phyloP scores from a whole-genome alignment of 345 rosid genomes.

The Gossypium herbaceum region DNA sequence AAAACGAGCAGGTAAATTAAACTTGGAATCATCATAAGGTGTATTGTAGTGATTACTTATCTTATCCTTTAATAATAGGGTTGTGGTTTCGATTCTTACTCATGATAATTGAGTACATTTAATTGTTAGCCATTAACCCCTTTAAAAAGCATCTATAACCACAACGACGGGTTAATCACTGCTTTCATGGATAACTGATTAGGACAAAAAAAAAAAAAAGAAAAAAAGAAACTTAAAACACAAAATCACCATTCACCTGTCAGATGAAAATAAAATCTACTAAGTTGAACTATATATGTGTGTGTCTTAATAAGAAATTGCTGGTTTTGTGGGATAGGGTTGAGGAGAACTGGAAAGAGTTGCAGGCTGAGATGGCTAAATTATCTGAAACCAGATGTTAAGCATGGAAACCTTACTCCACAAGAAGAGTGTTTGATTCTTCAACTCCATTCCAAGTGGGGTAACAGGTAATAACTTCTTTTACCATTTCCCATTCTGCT shows the following conservation, averaged over 20 bases:
- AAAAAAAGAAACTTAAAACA: no score
- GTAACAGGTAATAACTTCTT: constrained; percentile 36
- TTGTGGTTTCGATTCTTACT: no score
- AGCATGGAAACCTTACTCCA: constrained; percentile 56
- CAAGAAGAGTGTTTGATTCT: constrained; percentile 60
- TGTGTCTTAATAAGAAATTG: neutral
- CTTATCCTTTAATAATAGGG: no score
- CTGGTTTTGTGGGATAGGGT: constrained; percentile 26
- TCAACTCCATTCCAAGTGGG: constrained; percentile 61
- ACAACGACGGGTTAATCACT: no score
- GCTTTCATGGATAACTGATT: no score
- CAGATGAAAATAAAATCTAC: neutral
- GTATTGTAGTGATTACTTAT: no score
- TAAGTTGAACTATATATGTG: neutral
- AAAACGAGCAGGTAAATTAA: constrained; percentile 50
- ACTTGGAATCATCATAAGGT: no score
- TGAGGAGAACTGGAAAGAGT: constrained; percentile 69
- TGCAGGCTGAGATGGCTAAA: constrained; percentile 77
- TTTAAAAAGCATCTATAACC: no score
- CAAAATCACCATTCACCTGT: neutral
- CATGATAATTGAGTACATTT: no score
- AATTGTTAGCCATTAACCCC: no score
- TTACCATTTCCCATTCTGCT: no score
- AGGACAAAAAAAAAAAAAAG: no score
- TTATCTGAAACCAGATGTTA: constrained; percentile 66